A percentile compares a stretch with the other conserved stretches of the same genome.
Evolutionary conservation across 345 rosid genomes (phyloP).

Genomic region (Hypericum perforatum): DNA sequence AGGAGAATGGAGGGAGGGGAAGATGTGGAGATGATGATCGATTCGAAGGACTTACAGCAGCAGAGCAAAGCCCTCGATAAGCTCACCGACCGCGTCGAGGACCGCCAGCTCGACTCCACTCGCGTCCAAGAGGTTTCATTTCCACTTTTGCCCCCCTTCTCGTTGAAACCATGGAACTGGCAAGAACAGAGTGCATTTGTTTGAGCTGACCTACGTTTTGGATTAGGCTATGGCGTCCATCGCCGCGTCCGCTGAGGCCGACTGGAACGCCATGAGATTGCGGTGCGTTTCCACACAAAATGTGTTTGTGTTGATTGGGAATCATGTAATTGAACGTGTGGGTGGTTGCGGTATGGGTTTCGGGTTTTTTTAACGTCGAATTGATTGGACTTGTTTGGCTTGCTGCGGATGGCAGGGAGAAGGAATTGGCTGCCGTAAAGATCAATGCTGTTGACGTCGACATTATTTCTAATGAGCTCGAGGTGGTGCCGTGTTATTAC

Average conservation of each 20-base stretch:
- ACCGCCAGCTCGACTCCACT: slow-evolving; percentile 93
- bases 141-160: neutral
- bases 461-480: slow-evolving; percentile 82
- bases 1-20: no score
- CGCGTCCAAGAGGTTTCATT: slow-evolving; percentile 71
- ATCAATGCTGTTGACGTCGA: slow-evolving; percentile 86
- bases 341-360: neutral
- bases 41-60: no score
- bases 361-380: neutral
- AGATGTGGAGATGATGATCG: no score
- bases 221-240: slow-evolving; percentile 94
- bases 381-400: neutral
- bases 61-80: no score
- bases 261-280: slow-evolving; percentile 74
- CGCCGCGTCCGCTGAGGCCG: slow-evolving; percentile 74
- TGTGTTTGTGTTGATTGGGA: no score
- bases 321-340: no score
- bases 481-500: slow-evolving; percentile 35
- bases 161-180: neutral
- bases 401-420: slow-evolving; percentile 44
- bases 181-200: no score
- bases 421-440: slow-evolving; percentile 93
- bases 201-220: neutral
- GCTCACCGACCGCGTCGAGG: slow-evolving; percentile 97
- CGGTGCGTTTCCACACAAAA: slow-evolving; percentile 28